Base-by-base conservation (phyloP, 805 yeast genomes). In the Kodamaea hsintzibuensis region DNA sequence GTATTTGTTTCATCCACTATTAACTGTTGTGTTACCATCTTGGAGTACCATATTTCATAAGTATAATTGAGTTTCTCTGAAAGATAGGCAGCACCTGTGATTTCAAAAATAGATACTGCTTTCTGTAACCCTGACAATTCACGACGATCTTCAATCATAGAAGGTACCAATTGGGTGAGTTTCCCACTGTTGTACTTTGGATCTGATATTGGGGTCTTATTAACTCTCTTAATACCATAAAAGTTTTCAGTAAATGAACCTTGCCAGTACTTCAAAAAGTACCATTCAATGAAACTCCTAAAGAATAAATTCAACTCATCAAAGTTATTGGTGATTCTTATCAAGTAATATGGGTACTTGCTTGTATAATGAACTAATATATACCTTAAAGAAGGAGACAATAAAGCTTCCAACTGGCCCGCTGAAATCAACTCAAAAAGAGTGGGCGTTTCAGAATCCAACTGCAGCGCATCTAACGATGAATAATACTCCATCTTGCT, bases 201-300 rank as follows among this genome's bases (percentile, higher is more conserved):
- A 45, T 63, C 57, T 0, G 76, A 62, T 14, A 74, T 60, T 2
- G 72, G 73, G 0, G 77, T 73, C 50, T 64, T 68, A 53, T 70
- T 71, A 27, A 81, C 80, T 47, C 96, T 76, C 64, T 91, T 91
- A 58, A 93, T 71, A 1, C 98, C 98, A 65, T 93, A 93, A 65
- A 93, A 93, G 64, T 89, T 88, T 67, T 93, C 98, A 0, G 96
- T 90, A 63, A 93, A 90, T 1, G 95, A 83, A 0, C 96, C 83
- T 62, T 89, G 92, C 90, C 95, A 89, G 48, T 77, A 76, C 50
- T 74, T 80, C 48, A 93, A 68, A 60, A 86, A 89, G 57, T 81
- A 78, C 76, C 84, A 84, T 67, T 95, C 98, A 1, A 93, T 72
- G 2, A 80, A 54, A 0, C 88, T 84, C 62, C 92, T 73, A 2